Conservation (phyloP, 2,329 filamentous ascomycete genomes). For the Sphaerulina vaccinii region DNA sequence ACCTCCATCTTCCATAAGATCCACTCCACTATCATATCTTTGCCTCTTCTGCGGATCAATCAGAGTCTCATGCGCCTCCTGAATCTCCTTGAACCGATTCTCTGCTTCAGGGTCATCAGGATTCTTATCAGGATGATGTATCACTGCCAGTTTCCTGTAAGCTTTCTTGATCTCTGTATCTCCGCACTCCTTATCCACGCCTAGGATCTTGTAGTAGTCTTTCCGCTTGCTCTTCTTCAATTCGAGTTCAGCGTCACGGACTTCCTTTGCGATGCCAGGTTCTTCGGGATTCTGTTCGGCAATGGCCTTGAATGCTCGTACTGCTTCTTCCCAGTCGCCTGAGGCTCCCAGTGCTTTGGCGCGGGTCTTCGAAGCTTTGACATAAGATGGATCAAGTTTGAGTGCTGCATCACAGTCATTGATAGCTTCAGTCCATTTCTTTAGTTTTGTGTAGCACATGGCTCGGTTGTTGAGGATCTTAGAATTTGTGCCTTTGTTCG, state of each 20-base stretch:
- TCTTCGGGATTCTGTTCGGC: constrained; percentile 81
- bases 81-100: constrained; percentile 94
- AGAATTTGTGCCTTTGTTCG: constrained; percentile 88
- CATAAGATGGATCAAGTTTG: constrained; percentile 76
- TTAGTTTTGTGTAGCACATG: constrained; percentile 77
- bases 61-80: constrained; percentile 93
- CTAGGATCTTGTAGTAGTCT: constrained; percentile 98
- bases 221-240: constrained; percentile 97
- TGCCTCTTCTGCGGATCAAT: constrained; percentile 92
- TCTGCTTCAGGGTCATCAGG: constrained; percentile 80
- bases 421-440: constrained; percentile 78
- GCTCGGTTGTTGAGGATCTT: constrained; percentile 95
- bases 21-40: constrained; percentile 87
- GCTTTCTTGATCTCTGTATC: constrained; percentile 92
- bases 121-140: constrained; percentile 98
- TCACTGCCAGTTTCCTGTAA: constrained; percentile 89
- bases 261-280: constrained; percentile 74
- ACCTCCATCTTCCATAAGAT: constrained; percentile 66
- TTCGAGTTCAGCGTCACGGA: constrained; percentile 87
- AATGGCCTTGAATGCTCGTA: constrained; percentile 84
- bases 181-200: constrained; percentile 77
- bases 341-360: constrained; percentile 84
- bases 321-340: constrained; percentile 88
- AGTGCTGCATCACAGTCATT: constrained; percentile 83
- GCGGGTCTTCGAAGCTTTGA: constrained; percentile 89